A percentile compares a stretch with the other conserved stretches of the same genome.
phyloP scores from a whole-genome alignment of 805 yeast genomes.

The Maudiozyma turicensis region DNA sequence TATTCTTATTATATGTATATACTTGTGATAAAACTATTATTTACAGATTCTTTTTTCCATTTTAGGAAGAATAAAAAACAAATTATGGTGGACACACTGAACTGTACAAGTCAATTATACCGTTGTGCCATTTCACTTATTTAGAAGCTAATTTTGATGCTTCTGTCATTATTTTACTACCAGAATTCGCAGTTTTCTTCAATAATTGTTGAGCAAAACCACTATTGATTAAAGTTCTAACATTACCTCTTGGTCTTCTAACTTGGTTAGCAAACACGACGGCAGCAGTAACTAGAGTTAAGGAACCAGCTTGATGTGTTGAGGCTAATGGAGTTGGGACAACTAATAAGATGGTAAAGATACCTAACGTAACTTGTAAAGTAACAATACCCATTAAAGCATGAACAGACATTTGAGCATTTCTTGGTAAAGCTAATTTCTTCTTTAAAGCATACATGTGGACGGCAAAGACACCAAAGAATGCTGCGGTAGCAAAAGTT shows the following conservation, averaged over 20 bases:
- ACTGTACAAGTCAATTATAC: background rate
- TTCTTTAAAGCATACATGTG: slow-evolving; percentile 58
- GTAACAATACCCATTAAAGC: slow-evolving; percentile 75
- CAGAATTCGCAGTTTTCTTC: slow-evolving; percentile 20
- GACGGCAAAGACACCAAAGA: slow-evolving; percentile 55
- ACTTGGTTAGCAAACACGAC: slow-evolving; percentile 50
- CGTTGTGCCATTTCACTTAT: background rate
- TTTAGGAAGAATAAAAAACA: background rate
- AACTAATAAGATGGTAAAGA: slow-evolving; percentile 70
- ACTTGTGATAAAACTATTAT: background rate
- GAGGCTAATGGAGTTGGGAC: slow-evolving; percentile 94
- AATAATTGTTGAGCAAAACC: slow-evolving; percentile 11
- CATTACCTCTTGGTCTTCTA: slow-evolving; percentile 44
- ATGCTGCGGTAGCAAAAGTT: slow-evolving; percentile 72
- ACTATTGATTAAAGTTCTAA: slow-evolving; percentile 30
- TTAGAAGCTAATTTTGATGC: slow-evolving; percentile 26
- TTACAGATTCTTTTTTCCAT: background rate
- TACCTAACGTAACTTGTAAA: slow-evolving; percentile 78
- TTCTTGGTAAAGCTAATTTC: slow-evolving; percentile 46
- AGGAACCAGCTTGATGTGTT: slow-evolving; percentile 93
- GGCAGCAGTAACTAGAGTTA: slow-evolving; percentile 77
- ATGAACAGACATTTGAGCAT: slow-evolving; percentile 48
- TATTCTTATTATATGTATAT: no score
- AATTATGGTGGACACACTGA: background rate
- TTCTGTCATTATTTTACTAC: slow-evolving; percentile 30